Evolutionary conservation across 2,329 filamentous ascomycete genomes (phyloP), one percentile per base, ranked within the genome.

Genomic region (Cyphellophora europaea): DNA sequence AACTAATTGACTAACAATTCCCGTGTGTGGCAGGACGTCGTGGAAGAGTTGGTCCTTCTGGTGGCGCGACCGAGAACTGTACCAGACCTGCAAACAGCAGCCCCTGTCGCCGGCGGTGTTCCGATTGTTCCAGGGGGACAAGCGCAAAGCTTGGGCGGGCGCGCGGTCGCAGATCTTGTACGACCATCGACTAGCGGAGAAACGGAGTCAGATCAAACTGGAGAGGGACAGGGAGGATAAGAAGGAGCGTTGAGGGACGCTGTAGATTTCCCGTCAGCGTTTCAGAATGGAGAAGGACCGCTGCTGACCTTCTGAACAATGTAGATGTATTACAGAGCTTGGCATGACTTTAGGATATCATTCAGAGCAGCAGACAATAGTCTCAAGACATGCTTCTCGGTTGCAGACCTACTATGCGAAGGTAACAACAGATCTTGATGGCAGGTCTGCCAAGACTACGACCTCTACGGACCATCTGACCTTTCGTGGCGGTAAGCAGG

Each of bases 41-140:
- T 49, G 48, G 47, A 47, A 50, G 21, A 60, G 56, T 0, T 66
- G 65, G 61, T 47, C 36, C 29, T 62, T 67, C 16, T 67, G 63
- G 61, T 53, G 54, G 40, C 41, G 41, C 14, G 58, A 68, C 18
- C 49, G 53, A 6, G 48, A 45, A 13, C 44, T 67, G 23, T 66
- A 58, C 32, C 52, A 48, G 8, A 32, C 64, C 23, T 36, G 63
- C 33, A 58, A 61, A 42, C 51, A 55, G 12, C 61, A 62, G 1
- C 43, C 66, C 2, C 55, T 59, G 42, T 60, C 57, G n/a, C 58
- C 63, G 10, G 60, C 61, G 28, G 48, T 58, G 3, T 62, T 57
- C 47, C 53, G 63, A 2, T 43, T 62, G 2, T 67, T 69, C 47
- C 54, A 62, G 35, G 63, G 53, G 0, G 58, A 58, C 2, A 57